A percentile compares a stretch with the other conserved stretches of the same genome.
Evolutionary conservation across 306 rosid species (phyloP).

Genomic region (Casuarina glauca): DNA sequence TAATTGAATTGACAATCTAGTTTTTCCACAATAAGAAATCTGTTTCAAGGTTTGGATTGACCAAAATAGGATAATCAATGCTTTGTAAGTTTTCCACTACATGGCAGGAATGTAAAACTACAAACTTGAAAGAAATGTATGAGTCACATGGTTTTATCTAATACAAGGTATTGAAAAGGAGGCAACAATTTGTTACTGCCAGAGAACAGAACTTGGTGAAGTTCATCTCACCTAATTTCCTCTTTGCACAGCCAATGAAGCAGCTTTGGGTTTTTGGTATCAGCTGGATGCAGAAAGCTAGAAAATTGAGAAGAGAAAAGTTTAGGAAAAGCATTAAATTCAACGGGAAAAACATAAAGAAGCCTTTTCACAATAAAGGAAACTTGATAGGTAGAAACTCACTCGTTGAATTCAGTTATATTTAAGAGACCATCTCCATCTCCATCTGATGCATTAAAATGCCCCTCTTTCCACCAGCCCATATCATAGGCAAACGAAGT

Average conservation of each 20-base stretch:
- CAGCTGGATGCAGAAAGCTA: conserved; percentile 96
- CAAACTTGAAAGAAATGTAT: background rate
- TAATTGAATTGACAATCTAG: background rate
- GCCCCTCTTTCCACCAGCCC: conserved; percentile 98
- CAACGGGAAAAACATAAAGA: conserved; percentile 12
- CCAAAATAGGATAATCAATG: background rate
- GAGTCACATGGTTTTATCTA: background rate
- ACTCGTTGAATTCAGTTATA: conserved; percentile 89
- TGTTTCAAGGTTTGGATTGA: background rate
- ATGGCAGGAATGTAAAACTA: background rate
- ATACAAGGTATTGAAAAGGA: background rate
- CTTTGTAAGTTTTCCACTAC: background rate
- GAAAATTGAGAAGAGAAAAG: conserved; percentile 10
- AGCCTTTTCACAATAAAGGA: conserved; percentile 2
- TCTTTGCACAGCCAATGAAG: conserved; percentile 87
- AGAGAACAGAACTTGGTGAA: conserved; percentile 15
- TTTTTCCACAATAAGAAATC: background rate
- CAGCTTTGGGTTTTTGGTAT: conserved; percentile 77
- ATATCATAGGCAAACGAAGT: conserved; percentile 79
- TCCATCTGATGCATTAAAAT: conserved; percentile 88
- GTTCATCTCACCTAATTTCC: conserved; percentile 72
- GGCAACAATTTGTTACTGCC: background rate
- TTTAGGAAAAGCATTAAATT: conserved; percentile 12
- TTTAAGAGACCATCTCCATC: conserved; percentile 81
- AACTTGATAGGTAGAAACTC: conserved; percentile 40